Percentiles rank a stretch among this genome's conserved stretches.
phyloP scores from a whole-genome alignment of 2,329 filamentous ascomycete species.

The Aspergillus sp. region DNA sequence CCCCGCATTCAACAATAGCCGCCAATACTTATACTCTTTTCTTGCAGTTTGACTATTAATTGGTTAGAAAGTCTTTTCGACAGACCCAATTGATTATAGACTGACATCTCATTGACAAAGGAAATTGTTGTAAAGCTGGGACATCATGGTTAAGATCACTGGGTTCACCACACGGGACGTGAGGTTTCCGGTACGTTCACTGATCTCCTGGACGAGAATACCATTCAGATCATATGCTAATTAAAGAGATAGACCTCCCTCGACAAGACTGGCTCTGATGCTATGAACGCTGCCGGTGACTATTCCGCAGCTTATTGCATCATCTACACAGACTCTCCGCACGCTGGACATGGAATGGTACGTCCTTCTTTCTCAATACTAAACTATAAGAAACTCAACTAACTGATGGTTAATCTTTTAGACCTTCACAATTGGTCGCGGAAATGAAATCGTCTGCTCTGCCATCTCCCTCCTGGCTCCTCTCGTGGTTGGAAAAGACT shows the following conservation, averaged over 20 bases:
- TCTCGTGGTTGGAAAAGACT: slow-evolving; percentile 68
- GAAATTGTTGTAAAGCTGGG: neutral
- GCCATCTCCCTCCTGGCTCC: slow-evolving; percentile 75
- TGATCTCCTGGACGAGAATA: neutral
- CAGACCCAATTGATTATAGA: neutral
- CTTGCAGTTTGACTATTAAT: no score
- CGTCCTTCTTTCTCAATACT: neutral
- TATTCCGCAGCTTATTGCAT: slow-evolving; percentile 96
- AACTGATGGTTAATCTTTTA: slow-evolving; percentile 10
- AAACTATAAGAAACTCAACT: neutral
- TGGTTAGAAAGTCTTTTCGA: neutral
- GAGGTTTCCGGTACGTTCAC: slow-evolving; percentile 57
- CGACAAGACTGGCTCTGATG: slow-evolving; percentile 93
- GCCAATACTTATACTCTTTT: no score
- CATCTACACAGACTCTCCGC: slow-evolving; percentile 67
- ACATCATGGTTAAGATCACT: slow-evolving; percentile 60
- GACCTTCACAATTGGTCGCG: slow-evolving; percentile 55
- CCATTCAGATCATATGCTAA: neutral
- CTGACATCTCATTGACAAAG: neutral
- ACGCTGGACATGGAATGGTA: slow-evolving; percentile 40
- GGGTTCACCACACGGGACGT: slow-evolving; percentile 69
- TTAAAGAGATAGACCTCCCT: slow-evolving; percentile 66
- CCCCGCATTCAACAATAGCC: no score
- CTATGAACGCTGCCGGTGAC: slow-evolving; percentile 91
- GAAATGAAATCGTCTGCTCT: slow-evolving; percentile 86